A percentile compares a stretch with the other conserved stretches of the same genome.
These are phyloP conservation scores for Hypoxylon sp. DNA, from an alignment of 2,329 filamentous ascomycete genomes.

Conservation along the genomic window DNA sequence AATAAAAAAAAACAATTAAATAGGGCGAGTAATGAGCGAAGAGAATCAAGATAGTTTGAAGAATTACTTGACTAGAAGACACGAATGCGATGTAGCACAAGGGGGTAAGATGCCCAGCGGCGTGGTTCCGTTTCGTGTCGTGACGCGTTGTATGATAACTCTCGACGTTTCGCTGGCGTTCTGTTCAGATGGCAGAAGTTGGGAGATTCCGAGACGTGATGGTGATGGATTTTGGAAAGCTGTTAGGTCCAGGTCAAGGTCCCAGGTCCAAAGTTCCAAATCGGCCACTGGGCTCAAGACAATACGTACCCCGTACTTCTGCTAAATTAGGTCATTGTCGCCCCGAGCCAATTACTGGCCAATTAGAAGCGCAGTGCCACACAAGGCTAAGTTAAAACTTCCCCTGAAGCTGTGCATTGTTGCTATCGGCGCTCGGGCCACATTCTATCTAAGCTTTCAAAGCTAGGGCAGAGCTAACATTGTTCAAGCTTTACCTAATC, in stretches of 20 bases:
- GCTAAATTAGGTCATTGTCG: slow-evolving; percentile 39
- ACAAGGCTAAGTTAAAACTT: slow-evolving; percentile 31
- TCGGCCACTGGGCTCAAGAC: background rate
- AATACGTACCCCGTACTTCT: slow-evolving; percentile 20
- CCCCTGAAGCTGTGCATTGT: slow-evolving; percentile 34
- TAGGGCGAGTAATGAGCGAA: slow-evolving; percentile 38
- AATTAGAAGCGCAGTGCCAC: slow-evolving; percentile 28
- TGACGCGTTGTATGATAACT: slow-evolving; percentile 17
- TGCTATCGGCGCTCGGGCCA: slow-evolving; percentile 24
- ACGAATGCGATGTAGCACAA: slow-evolving; percentile 25
- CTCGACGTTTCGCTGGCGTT: slow-evolving; percentile 21
- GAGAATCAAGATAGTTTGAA: slow-evolving; percentile 37
- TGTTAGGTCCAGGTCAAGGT: slow-evolving; percentile 27
- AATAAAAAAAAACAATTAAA: slow-evolving; percentile 32
- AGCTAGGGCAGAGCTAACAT: background rate
- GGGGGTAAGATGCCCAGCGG: background rate
- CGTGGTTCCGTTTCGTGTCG: slow-evolving; percentile 9
- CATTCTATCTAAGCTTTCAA: background rate
- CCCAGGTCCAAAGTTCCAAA: background rate
- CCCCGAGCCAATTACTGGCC: slow-evolving; percentile 24
- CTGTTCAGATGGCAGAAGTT: slow-evolving; percentile 25
- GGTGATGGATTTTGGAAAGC: slow-evolving; percentile 39
- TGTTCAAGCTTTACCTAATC: background rate
- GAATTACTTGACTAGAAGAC: slow-evolving; percentile 25
- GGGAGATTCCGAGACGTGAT: slow-evolving; percentile 35